Evolutionary conservation across 306 rosid species (phyloP), one percentile per base, ranked within the genome.

Genomic region (Mucuna pruriens): DNA sequence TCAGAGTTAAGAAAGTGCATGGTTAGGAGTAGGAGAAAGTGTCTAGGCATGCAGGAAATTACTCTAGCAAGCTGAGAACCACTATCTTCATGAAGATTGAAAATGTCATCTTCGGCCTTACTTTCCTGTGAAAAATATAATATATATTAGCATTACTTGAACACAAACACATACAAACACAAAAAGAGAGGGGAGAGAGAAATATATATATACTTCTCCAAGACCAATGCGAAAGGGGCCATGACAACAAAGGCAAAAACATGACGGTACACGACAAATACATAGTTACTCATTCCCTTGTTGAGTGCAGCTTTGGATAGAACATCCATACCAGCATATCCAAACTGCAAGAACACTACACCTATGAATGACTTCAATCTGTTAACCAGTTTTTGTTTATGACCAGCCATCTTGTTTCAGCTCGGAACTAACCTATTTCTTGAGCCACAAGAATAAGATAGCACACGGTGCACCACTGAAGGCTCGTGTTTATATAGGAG

Each of bases 201-300:
- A 66, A 15, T n/a, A n/a, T n/a, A n/a, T n/a, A 83, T 60, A 4
- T 71, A 95, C 97, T 86, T 95, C 90, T 95, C 99, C 1, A 93
- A 72, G 40, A 95, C 3, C 10, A 95, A 3, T 9, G 98, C 99
- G 55, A 95, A 95, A 58, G 98, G 99, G 31, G 88, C 84, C 40
- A 93, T 85, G 65, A 90, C 86, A 25, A 52, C 4, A 9, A 91
- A 87, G 74, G 99, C 99, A 58, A 90, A 92, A 2, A 83, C 89
- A 44, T 95, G 98, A 34, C 99, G 98, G 42, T 93, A 95, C 46
- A 93, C 98, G 0, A 89, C 98, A 2, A 93, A 87, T 2, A 93
- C 97, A 67, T 93, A 95, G 70, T 92, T 93, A 89, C 99, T 95
- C 96, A 93, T 89, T 71, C 99, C 99, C 9, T 86, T 80, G 89